These are phyloP conservation scores for Pseudocercospora fuligena DNA, from an alignment of 2,329 filamentous ascomycete species.

Conservation along the genomic window DNA sequence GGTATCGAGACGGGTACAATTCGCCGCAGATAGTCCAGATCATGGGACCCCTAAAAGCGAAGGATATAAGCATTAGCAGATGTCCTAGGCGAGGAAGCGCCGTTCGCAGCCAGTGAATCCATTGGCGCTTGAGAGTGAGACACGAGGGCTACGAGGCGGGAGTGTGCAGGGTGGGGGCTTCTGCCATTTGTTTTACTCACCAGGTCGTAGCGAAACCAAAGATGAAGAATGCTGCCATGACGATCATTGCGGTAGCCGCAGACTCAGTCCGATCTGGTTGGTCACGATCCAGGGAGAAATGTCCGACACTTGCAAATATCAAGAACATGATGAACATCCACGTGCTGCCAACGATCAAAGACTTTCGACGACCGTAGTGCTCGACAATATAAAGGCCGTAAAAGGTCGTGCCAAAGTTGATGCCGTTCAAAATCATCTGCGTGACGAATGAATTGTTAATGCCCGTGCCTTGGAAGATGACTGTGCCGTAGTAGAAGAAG, in stretches of 20 bases:
- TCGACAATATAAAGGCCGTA: constrained; percentile 53
- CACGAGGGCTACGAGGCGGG: too few relatives aligned
- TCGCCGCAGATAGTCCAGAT: constrained; percentile 60
- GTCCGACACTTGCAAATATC: constrained; percentile 51
- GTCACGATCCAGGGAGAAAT: constrained; percentile 47
- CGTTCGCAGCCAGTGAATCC: too few relatives aligned
- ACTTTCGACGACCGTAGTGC: constrained; percentile 51
- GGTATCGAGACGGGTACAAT: constrained; percentile 63
- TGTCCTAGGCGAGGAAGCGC: too few relatives aligned
- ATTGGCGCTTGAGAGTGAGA: too few relatives aligned
- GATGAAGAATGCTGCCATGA: constrained; percentile 71
- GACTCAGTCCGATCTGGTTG: constrained; percentile 42
- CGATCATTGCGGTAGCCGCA: constrained; percentile 65
- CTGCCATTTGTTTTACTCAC: too few relatives aligned
- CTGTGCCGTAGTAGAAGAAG: constrained; percentile 47
- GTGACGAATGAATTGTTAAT: constrained; percentile 50
- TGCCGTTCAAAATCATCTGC: constrained; percentile 50
- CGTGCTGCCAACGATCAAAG: constrained; percentile 50
- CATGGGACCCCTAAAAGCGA: constrained; percentile 70
- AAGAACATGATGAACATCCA: constrained; percentile 61
- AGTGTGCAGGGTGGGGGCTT: too few relatives aligned
- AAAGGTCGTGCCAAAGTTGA: constrained; percentile 53
- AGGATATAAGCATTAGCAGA: too few relatives aligned
- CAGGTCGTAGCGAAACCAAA: constrained; percentile 70
- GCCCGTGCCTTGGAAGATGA: constrained; percentile 45